Base-by-base conservation (phyloP, 2,329 filamentous ascomycete genomes). In the Aureobasidium sp. region DNA sequence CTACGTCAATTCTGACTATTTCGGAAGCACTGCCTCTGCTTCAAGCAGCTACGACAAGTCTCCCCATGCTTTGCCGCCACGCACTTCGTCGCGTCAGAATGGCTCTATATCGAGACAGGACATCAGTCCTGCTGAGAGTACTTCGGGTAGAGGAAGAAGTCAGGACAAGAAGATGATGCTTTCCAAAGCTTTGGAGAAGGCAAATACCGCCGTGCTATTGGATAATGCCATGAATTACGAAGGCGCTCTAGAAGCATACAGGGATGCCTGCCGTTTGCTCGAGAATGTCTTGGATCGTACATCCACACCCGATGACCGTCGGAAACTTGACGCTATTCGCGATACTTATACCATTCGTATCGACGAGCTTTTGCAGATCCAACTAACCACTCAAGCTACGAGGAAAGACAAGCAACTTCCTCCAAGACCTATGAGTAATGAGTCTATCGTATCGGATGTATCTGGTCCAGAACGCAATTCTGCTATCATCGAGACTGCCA, bases 211-310 rank as follows among this genome's bases (percentile, higher is more conserved):
- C 26, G 94, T 99, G 29, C 84, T 97, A 67, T 83, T 99, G 44
- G 94, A 99, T 76, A 97, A 97, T 82, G 91, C 91, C 15, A 90
- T 94, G 70, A 96, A 97, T 71, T 93, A 94, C 66, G 90, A 93
- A 72, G 91, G 90, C 44, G 94, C 94, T 20, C 87, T 95, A 71
- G 85, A 91, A 69, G 91, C 93, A 15, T 99, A 99, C 72, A 81
- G 84, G 12, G 94, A 99, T 75, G 94, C 95, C 4, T 99, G 94
- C 72, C 84, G 87, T 61, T 80, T 99, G 63, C 78, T 99, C 61
- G 88, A 93, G 67, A 87, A 95, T 70, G 94, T 99, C 5, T 88
- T 99, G 77, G 79, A 87, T 62, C 86, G 90, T 68, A 97, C 91
- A 63, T 87, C 87, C 12, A 90, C 87, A 7, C 87, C 92, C 37